Evolutionary conservation across 2,329 filamentous ascomycete genomes (phyloP), one percentile per base, ranked within the genome.

Genomic region (Keithomyces neogunnii): DNA sequence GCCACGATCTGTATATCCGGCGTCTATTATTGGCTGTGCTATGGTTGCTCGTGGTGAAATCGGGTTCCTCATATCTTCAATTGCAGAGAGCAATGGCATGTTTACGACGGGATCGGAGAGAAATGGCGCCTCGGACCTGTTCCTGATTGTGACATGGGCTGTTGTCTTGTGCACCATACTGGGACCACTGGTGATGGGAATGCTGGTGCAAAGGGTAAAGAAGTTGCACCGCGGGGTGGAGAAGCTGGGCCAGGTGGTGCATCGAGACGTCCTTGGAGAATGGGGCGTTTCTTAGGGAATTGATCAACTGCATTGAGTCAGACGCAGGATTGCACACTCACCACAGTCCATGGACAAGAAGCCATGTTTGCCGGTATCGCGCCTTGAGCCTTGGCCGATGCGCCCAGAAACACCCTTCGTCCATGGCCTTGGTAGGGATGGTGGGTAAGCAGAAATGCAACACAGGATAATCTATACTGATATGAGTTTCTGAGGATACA

Each of bases 21-120:
- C 82, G 0, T 73, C 77, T 0, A 81, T 91, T 3, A 67, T 91
- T 0, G 83, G 83, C 0, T 71, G 77, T 19, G 75, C 72, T 3
- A 92, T 92, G 87, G 78, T 86, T 0, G 81, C 87, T 0, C 75
- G 87, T n/a, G 87, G 88, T 1, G 88, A 93, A 63, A 88, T 92
- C 35, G 86, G 87, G 0, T 89, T 89, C 55, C 65, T 92, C 43
- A 88, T 93, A 54, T 82, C 84, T 1, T 81, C 84, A 0, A 65
- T 90, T 0, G 85, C 85, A 0, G 76, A 88, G 59, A 74, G 69
- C 45, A 69, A 72, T 1, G 70, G 71, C 0, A 65, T 76, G 11
- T 77, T 77, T 39, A 50, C 44, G 11, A 2, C 33, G 3, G 53
- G 13, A 3, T 33, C 49, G 5, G 33, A 26, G 11, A 36, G 5